A percentile compares a stretch with the other conserved stretches of the same genome.
phyloP scores from a whole-genome alignment of 495 filamentous ascomycete species.

The Aspergillus baeticus region DNA sequence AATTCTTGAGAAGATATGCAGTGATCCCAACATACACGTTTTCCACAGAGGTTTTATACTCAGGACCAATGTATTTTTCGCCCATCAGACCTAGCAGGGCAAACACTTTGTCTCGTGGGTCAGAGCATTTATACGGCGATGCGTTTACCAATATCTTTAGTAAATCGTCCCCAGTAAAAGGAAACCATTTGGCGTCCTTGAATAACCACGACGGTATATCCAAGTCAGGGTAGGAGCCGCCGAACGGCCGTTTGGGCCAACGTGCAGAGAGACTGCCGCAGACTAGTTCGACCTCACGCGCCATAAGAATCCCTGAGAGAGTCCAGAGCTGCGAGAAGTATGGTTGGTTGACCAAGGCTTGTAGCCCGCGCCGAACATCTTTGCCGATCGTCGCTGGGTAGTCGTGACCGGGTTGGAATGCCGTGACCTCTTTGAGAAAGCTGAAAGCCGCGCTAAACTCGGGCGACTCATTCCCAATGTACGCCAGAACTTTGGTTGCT shows the following conservation, averaged over 20 bases:
- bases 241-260: neutral
- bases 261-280: neutral
- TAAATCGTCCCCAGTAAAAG: neutral
- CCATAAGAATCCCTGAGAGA: neutral
- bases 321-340: neutral
- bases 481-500: neutral
- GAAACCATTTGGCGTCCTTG: neutral
- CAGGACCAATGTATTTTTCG: neutral
- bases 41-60: neutral
- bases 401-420: neutral
- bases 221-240: neutral
- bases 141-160: neutral
- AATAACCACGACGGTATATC: neutral
- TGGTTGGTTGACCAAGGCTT: neutral
- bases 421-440: neutral
- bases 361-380: neutral
- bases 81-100: neutral
- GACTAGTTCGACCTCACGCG: neutral
- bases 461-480: neutral
- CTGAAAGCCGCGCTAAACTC: neutral
- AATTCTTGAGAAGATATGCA: neutral
- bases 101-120: neutral
- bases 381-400: neutral
- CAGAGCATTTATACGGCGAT: neutral
- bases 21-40: neutral